Evolutionary conservation across 2,329 filamentous ascomycete genomes (phyloP).

Genomic region (Aspergillus transmontanensis): DNA sequence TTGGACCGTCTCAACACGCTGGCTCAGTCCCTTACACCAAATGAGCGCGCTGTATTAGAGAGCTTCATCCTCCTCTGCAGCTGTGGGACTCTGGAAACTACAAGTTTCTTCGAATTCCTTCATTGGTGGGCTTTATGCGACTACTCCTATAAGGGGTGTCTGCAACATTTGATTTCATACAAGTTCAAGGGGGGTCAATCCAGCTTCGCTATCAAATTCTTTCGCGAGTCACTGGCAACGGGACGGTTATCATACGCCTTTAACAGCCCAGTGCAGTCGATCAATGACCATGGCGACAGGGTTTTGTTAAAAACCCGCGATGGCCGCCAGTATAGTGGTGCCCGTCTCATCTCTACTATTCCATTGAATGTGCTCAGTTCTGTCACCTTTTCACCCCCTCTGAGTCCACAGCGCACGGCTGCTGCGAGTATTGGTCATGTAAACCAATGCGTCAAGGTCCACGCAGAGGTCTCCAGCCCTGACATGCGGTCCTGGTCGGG

Average conservation of each 20-base stretch:
- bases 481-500: slow-evolving; percentile 49
- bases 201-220: slow-evolving; percentile 50
- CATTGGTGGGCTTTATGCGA: slow-evolving; percentile 53
- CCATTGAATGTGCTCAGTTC: slow-evolving; percentile 49
- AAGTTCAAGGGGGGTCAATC: slow-evolving; percentile 51
- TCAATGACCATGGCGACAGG: slow-evolving; percentile 30
- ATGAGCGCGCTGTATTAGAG: slow-evolving; percentile 47
- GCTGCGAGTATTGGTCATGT: slow-evolving; percentile 47
- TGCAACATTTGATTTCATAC: slow-evolving; percentile 45
- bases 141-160: slow-evolving; percentile 44
- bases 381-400: slow-evolving; percentile 45
- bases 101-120: slow-evolving; percentile 51
- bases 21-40: slow-evolving; percentile 26
- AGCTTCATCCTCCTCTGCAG: slow-evolving; percentile 48
- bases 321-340: slow-evolving; percentile 32
- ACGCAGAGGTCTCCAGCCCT: slow-evolving; percentile 46
- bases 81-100: slow-evolving; percentile 46
- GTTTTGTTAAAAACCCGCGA: slow-evolving; percentile 40
- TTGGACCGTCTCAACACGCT: slow-evolving; percentile 47
- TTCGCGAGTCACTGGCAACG: slow-evolving; percentile 45
- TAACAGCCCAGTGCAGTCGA: slow-evolving; percentile 38
- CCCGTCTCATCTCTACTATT: slow-evolving; percentile 45
- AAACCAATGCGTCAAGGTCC: slow-evolving; percentile 51
- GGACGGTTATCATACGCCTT: slow-evolving; percentile 48
- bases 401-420: slow-evolving; percentile 37